These are phyloP conservation scores for Nakazawaea anatomiae DNA, from an alignment of 805 yeast species.

Conservation along the genomic window DNA sequence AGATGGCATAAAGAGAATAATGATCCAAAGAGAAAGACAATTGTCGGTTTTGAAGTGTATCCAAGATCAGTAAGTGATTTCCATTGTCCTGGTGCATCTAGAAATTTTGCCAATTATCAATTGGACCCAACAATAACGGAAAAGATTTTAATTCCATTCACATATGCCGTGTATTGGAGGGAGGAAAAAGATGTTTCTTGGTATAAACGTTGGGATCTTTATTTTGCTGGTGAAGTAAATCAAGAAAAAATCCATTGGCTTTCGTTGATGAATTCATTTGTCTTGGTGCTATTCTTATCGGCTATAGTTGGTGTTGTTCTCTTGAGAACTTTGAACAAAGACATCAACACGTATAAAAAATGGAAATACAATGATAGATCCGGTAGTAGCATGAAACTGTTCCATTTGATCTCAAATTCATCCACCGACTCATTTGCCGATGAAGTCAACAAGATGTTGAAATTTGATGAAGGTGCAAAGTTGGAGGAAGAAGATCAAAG, in stretches of 20 bases:
- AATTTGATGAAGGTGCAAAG: slow-evolving; percentile 16
- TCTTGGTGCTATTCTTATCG: slow-evolving; percentile 55
- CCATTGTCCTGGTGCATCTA: slow-evolving; percentile 72
- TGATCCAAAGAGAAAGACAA: slow-evolving; percentile 36
- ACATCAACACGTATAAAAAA: slow-evolving; percentile 22
- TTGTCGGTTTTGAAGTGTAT: slow-evolving; percentile 87
- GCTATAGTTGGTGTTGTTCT: slow-evolving; percentile 62
- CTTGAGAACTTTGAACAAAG: slow-evolving; percentile 46
- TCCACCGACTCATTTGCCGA: slow-evolving; percentile 9
- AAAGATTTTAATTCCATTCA: slow-evolving; percentile 55
- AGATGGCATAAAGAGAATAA: slow-evolving; percentile 55
- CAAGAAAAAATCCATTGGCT: slow-evolving; percentile 67
- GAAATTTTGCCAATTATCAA: slow-evolving; percentile 50
- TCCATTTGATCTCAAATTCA: background rate
- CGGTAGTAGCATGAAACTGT: background rate
- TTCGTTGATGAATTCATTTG: slow-evolving; percentile 65
- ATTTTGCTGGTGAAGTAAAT: slow-evolving; percentile 48
- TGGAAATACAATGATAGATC: slow-evolving; percentile 1
- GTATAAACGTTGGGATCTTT: slow-evolving; percentile 69
- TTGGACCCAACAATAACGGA: slow-evolving; percentile 37
- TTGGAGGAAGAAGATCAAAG: slow-evolving; percentile 13
- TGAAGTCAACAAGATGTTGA: slow-evolving; percentile 9
- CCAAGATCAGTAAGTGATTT: slow-evolving; percentile 70
- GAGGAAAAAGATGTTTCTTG: slow-evolving; percentile 66
- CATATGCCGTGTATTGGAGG: slow-evolving; percentile 86